Conservation (phyloP, 1,139 yeast genomes). For the Candida mesenterica region DNA sequence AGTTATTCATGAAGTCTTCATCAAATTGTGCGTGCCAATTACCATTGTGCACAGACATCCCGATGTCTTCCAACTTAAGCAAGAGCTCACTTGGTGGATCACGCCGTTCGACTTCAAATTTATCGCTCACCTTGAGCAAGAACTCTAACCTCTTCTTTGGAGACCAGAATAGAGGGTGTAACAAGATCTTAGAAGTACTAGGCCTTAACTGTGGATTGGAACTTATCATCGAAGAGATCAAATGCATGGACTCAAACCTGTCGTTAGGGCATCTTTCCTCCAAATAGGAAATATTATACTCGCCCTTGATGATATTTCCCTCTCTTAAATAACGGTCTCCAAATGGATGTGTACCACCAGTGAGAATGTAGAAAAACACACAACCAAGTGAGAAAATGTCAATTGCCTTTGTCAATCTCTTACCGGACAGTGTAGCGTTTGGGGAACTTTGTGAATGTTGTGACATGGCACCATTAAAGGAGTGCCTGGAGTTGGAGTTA, state of each 20-base stretch:
- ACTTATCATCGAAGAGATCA: constrained; percentile 70
- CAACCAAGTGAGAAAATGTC: constrained; percentile 95
- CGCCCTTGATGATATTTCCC: constrained; percentile 78
- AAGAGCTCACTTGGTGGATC: constrained; percentile 81
- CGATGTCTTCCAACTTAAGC: constrained; percentile 54
- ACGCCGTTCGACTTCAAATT: constrained; percentile 83
- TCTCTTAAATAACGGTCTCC: constrained; percentile 88
- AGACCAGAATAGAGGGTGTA: constrained; percentile 90
- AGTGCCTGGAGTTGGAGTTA: constrained; percentile 12
- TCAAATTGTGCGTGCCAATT: constrained; percentile 86
- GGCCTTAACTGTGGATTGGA: constrained; percentile 73
- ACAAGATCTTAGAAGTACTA: constrained; percentile 61
- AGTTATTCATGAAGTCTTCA: constrained; percentile 65
- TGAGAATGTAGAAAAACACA: constrained; percentile 81
- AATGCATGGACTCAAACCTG: constrained; percentile 65
- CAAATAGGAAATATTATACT: constrained; percentile 51
- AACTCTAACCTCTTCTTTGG: constrained; percentile 76
- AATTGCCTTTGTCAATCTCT: constrained; percentile 83
- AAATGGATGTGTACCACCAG: constrained; percentile 90
- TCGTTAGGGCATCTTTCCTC: constrained; percentile 43
- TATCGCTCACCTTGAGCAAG: constrained; percentile 79
- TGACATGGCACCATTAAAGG: constrained; percentile 7
- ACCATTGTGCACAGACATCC: constrained; percentile 55
- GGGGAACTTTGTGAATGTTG: constrained; percentile 9
- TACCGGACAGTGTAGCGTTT: constrained; percentile 21